These are phyloP conservation scores for Nicotiana knightiana DNA, from an alignment of 257 asterid genomes.

Conservation along the genomic window DNA sequence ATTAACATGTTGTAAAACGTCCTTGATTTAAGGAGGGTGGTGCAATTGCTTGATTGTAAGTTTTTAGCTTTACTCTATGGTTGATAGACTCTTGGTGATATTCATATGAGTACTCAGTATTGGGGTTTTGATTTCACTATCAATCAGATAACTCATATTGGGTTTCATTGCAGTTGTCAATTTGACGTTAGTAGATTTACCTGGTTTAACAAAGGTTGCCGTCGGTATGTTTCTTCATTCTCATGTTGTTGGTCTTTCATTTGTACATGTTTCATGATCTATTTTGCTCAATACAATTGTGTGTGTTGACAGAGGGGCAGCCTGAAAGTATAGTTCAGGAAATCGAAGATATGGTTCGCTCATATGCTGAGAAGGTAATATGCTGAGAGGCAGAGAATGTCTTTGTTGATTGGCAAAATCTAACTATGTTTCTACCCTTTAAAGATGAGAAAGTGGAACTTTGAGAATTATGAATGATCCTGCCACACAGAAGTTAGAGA, in stretches of 20 bases:
- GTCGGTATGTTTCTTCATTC: constrained; percentile 31
- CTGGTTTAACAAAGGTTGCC: constrained; percentile 44
- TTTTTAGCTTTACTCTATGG: neutral
- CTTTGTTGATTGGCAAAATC: neutral
- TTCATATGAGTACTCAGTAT: neutral
- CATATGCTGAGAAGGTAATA: constrained; percentile 37
- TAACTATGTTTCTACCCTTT: neutral
- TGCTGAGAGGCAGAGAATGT: neutral
- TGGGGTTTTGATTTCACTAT: neutral
- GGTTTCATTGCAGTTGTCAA: constrained; percentile 38
- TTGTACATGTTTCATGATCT: neutral
- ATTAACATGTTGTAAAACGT: neutral
- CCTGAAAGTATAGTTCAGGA: constrained; percentile 36
- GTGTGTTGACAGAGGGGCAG: constrained; percentile 33
- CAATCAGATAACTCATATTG: neutral
- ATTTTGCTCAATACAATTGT: neutral
- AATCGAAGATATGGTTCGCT: constrained; percentile 41
- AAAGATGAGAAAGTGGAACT: neutral
- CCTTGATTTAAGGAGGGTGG: neutral
- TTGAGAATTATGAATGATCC: constrained; percentile 1
- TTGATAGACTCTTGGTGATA: neutral
- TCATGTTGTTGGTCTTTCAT: neutral
- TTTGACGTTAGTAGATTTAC: constrained; percentile 40
- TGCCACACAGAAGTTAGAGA: neutral
- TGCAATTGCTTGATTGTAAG: neutral